phyloP scores from a whole-genome alignment of 768 basidiomycete species.

The Pholiota conissans region DNA sequence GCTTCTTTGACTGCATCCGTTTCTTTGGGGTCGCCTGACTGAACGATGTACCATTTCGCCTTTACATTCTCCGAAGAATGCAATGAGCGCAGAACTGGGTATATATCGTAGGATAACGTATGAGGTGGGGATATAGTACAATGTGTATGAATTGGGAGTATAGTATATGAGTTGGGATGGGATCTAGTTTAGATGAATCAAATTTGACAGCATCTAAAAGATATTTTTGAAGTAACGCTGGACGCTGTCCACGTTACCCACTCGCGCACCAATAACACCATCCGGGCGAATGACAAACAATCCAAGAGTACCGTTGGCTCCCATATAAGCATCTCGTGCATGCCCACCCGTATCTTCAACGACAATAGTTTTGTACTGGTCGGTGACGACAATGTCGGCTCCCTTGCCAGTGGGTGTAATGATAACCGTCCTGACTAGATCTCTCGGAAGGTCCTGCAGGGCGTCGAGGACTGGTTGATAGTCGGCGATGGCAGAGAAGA shows the following conservation, averaged over 20 bases:
- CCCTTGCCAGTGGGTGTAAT: background rate
- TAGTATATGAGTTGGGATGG: no score
- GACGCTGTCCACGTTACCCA: background rate
- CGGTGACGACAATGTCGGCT: background rate
- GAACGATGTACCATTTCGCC: no score
- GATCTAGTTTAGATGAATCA: no score
- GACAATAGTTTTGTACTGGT: background rate
- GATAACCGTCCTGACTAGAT: background rate
- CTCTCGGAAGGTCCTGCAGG: background rate
- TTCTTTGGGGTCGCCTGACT: no score
- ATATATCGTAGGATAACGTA: no score
- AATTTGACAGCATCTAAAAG: no score
- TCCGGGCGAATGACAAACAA: slow-evolving; percentile 33
- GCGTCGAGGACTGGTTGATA: slow-evolving; percentile 25
- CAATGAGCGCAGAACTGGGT: no score
- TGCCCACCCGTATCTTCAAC: background rate
- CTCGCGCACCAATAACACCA: slow-evolving; percentile 26
- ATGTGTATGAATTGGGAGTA: no score
- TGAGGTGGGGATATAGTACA: no score
- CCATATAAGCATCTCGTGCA: background rate
- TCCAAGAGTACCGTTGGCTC: slow-evolving; percentile 58
- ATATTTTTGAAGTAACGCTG: background rate
- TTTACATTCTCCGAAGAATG: no score
- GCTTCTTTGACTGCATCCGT: no score
- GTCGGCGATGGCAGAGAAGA: slow-evolving; percentile 18